Evolutionary conservation across 352 stramenopile species (phyloP), one percentile per base, ranked within the genome.

Genomic region (Lagenidium sp.): DNA sequence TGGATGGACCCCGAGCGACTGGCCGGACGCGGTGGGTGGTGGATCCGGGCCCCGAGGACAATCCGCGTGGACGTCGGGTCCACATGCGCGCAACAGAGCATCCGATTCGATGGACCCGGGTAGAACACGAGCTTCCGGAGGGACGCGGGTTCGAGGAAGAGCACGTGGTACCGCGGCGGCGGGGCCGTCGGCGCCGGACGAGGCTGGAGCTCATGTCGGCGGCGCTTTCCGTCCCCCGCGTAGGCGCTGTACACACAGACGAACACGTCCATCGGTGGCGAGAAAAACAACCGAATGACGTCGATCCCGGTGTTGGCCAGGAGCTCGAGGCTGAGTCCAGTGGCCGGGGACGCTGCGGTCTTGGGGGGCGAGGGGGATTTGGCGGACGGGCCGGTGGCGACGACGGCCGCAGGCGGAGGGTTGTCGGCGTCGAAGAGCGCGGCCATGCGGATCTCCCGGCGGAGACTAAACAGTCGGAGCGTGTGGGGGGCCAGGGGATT

Each of bases 401-500:
- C 3, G 26, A 18, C 26, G 24, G 50, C 31, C 5, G 36, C 30
- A 13, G 43, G 22, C 24, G 53, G 47, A 1, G 47, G 44, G 36
- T 69, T 59, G 7, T 41, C 32, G 4, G 53, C 40, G 21, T 72
- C 55, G 39, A 90, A 75, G 15, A 90, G 46, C n/a, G 50, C 37
- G 6, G 53, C 49, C 41, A 49, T 70, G 20, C 81, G 77, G 47
- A 90, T 65, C 59, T 90, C 72, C 3, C 78, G 60, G 1, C 77
- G 74, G 36, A 90, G 58, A 25, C 74, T 87, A 40, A 85, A 87
- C 31, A 87, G 59, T 10, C 78, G 67, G 36, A 90, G 53, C 28
- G 60, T 64, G 46, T 83, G 69, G 11, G 69, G 58, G 29, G 60
- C 61, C 36, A 78, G 47, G 10, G 47, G 37, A 4, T 60, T 45